Evolutionary conservation across 2,329 filamentous ascomycete species (phyloP).

Genomic region (Cytospora piceicola): DNA sequence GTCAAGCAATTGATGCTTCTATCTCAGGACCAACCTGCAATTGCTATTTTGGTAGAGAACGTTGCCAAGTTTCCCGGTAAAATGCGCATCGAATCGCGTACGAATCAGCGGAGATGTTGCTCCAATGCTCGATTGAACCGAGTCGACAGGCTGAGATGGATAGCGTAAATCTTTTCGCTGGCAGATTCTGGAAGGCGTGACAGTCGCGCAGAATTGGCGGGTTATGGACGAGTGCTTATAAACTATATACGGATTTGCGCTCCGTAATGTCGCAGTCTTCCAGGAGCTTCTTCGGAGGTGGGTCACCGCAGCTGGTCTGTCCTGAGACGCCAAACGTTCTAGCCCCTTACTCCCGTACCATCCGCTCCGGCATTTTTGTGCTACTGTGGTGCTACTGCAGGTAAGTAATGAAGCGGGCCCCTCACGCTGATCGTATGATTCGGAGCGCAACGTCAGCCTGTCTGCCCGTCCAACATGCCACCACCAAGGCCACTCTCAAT

Average conservation of each 20-base stretch:
- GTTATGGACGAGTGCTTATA: background rate
- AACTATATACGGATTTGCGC: background rate
- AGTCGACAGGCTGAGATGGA: too few relatives aligned
- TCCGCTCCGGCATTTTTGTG: background rate
- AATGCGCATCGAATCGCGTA: background rate
- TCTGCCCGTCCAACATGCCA: background rate
- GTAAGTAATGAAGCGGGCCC: too few relatives aligned
- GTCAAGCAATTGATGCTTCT: too few relatives aligned
- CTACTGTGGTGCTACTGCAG: background rate
- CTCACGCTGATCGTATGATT: conserved; percentile 1
- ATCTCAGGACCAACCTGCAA: background rate
- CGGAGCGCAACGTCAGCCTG: background rate
- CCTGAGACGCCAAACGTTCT: background rate
- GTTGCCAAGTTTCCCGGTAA: background rate
- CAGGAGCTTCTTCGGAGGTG: background rate
- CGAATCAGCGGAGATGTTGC: background rate
- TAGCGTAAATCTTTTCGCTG: background rate
- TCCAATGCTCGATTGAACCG: background rate
- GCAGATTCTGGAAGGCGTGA: background rate
- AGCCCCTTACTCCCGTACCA: background rate
- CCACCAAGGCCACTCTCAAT: background rate
- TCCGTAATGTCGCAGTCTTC: background rate
- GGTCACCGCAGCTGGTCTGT: background rate
- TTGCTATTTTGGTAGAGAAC: background rate
- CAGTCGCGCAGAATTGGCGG: background rate